These are phyloP conservation scores for Favolaschia claudopus DNA, from an alignment of 768 basidiomycete genomes.

Conservation along the genomic window DNA sequence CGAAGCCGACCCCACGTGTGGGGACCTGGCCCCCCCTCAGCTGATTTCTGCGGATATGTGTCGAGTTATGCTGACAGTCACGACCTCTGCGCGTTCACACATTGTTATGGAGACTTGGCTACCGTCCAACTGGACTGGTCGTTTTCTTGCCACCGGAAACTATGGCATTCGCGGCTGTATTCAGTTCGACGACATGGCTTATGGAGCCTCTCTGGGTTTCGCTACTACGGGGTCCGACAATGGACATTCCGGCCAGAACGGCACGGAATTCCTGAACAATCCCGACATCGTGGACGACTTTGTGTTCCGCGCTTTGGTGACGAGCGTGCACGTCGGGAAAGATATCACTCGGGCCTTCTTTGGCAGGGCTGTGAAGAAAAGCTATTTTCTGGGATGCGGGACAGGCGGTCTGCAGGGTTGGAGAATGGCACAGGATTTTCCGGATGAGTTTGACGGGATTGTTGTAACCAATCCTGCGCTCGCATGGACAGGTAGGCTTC, in stretches of 20 bases:
- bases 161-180: conserved; percentile 18
- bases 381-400: conserved; percentile 32
- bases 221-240: conserved; percentile 27
- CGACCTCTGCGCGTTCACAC: no score
- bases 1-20: no score
- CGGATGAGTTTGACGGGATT: conserved; percentile 34
- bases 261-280: conserved; percentile 22
- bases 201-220: conserved; percentile 23
- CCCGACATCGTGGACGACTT: conserved; percentile 32
- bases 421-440: conserved; percentile 25
- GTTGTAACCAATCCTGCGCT: no score
- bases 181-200: conserved; percentile 17
- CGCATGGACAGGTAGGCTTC: no score
- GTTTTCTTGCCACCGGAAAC: background rate
- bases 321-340: conserved; percentile 25
- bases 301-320: conserved; percentile 28
- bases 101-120: background rate
- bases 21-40: no score
- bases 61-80: no score
- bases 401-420: conserved; percentile 33
- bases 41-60: no score
- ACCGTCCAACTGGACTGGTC: background rate
- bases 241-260: conserved; percentile 27
- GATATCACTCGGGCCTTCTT: conserved; percentile 28
- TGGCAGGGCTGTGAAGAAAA: conserved; percentile 12